These are phyloP conservation scores for Candida pini DNA, from an alignment of 805 yeast genomes.

Conservation along the genomic window DNA sequence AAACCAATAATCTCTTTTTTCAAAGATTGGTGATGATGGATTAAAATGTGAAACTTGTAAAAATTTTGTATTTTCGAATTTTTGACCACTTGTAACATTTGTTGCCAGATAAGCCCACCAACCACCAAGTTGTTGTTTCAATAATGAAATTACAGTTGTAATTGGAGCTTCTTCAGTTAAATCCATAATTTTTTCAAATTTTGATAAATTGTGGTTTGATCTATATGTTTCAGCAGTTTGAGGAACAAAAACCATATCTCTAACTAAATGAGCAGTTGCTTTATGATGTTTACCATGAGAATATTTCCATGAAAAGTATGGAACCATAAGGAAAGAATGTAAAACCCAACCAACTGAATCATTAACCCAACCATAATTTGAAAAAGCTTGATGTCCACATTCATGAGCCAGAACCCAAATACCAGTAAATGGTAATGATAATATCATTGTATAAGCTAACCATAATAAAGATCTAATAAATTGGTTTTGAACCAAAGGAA, in stretches of 20 bases:
- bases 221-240: conserved; percentile 54
- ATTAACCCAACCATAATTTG: conserved; percentile 65
- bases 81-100: conserved; percentile 81
- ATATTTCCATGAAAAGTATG: conserved; percentile 83
- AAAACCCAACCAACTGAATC: conserved; percentile 80
- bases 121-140: conserved; percentile 73
- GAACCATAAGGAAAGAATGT: conserved; percentile 75
- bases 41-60: conserved; percentile 61
- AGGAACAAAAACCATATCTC: conserved; percentile 86
- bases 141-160: conserved; percentile 46
- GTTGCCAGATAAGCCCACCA: conserved; percentile 62
- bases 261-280: conserved; percentile 76
- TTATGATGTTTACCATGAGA: conserved; percentile 86
- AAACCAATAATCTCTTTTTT: conserved; percentile 64
- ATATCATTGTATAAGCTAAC: conserved; percentile 46
- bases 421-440: conserved; percentile 72
- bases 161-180: conserved; percentile 72
- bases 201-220: conserved; percentile 18
- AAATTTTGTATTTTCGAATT: conserved; percentile 39
- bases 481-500: conserved; percentile 42
- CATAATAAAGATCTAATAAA: conserved; percentile 50
- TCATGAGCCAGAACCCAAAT: conserved; percentile 86
- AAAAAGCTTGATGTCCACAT: conserved; percentile 87
- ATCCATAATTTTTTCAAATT: conserved; percentile 37
- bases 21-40: conserved; percentile 72